Evolutionary conservation across 179 eudicot species (phyloP).

Genomic region (Silene vulgaris): DNA sequence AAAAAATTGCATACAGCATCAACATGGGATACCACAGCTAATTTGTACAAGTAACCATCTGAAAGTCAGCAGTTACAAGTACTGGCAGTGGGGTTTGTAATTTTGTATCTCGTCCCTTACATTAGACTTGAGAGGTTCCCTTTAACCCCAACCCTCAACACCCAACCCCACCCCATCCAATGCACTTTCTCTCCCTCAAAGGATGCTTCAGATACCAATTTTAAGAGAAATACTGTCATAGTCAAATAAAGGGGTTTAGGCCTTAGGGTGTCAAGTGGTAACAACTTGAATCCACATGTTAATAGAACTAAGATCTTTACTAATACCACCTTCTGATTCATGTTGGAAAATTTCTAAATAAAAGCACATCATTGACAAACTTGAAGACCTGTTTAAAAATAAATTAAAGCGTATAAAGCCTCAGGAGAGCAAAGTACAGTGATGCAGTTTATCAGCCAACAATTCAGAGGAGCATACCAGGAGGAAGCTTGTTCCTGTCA

Average conservation of each 20-base stretch:
- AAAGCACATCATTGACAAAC: not conserved
- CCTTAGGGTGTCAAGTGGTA: not conserved
- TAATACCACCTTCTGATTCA: not conserved
- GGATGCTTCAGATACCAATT: not conserved
- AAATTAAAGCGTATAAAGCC: not conserved
- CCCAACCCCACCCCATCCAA: not conserved
- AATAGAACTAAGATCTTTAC: not conserved
- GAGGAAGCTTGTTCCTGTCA: constrained; percentile 65
- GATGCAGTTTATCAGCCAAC: constrained; percentile 3
- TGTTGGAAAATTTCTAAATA: not conserved
- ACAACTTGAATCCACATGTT: not conserved
- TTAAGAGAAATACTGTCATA: not conserved
- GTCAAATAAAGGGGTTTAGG: not conserved
- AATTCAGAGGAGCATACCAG: constrained; percentile 44
- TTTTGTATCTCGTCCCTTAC: not conserved
- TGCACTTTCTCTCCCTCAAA: not conserved
- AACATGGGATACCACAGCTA: not conserved
- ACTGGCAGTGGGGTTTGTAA: not conserved
- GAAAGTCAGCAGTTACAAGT: not conserved
- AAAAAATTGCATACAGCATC: not conserved
- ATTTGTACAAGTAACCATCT: not conserved
- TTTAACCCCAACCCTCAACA: not conserved
- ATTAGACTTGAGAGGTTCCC: not conserved
- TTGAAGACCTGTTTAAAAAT: not conserved
- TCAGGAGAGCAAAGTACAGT: not conserved